Conservation (phyloP, 495 filamentous ascomycete species). For the Choiromyces venosus region DNA sequence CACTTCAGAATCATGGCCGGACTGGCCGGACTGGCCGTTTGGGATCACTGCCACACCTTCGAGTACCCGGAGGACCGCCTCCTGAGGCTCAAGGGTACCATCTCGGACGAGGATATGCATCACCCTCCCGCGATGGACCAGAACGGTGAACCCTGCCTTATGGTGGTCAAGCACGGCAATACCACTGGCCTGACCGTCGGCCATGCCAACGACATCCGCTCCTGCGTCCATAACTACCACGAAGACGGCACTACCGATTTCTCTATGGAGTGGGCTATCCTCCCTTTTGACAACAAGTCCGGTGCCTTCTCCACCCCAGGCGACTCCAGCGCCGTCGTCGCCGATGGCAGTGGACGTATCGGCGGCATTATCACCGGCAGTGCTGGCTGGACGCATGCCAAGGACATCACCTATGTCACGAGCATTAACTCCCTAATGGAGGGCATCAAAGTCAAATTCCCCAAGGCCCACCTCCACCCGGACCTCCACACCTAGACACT, state of each 20-base stretch:
- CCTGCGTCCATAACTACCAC: not conserved
- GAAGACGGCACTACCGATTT: not conserved
- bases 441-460: too few species aligned
- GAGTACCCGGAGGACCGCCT: not conserved
- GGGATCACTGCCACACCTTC: too few species aligned
- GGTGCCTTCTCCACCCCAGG: not conserved
- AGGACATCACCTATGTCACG: too few species aligned
- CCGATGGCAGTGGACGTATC: not conserved
- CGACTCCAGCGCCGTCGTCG: not conserved
- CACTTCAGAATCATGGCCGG: too few species aligned
- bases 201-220: not conserved
- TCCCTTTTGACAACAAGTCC: not conserved
- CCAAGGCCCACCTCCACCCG: too few species aligned
- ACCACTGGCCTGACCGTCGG: not conserved
- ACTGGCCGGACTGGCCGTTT: too few species aligned
- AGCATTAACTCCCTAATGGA: too few species aligned
- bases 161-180: not conserved
- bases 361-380: too few species aligned
- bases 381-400: too few species aligned
- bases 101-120: not conserved
- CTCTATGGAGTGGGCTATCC: conserved; percentile 9
- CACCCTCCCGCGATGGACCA: not conserved
- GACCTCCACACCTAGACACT: too few species aligned
- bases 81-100: not conserved
- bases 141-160: not conserved